Evolutionary conservation across 2,329 filamentous ascomycete genomes (phyloP).

Genomic region (Venturia nashicola): DNA sequence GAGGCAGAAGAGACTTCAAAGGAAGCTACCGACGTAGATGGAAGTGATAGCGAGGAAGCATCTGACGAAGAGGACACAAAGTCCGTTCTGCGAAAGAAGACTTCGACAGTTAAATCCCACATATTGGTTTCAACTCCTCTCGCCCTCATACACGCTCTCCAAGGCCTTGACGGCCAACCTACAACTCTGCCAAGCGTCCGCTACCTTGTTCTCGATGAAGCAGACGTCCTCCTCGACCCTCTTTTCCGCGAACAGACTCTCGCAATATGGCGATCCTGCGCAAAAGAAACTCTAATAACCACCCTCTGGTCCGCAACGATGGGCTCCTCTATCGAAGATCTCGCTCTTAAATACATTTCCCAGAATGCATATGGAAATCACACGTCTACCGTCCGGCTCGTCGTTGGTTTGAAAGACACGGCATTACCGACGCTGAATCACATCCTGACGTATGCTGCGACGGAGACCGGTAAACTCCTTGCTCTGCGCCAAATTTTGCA

Average conservation of each 20-base stretch:
- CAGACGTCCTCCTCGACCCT: constrained; percentile 83
- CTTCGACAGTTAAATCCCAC: constrained; percentile 55
- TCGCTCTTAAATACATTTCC: constrained; percentile 40
- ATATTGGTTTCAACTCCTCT: constrained; percentile 73
- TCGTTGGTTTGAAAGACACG: constrained; percentile 94
- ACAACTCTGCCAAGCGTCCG: constrained; percentile 53
- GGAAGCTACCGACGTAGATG: constrained; percentile 25
- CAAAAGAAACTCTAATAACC: constrained; percentile 53
- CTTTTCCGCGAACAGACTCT: constrained; percentile 84
- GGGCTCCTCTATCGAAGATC: constrained; percentile 78
- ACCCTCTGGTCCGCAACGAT: constrained; percentile 96
- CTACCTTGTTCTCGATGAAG: constrained; percentile 79
- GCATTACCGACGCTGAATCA: constrained; percentile 88
- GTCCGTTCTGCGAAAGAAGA: constrained; percentile 16
- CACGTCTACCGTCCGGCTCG: constrained; percentile 54
- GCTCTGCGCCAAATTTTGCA: constrained; percentile 82
- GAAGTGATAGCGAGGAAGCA: constrained; percentile 23
- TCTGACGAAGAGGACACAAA: constrained; percentile 23
- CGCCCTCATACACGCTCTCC: constrained; percentile 62
- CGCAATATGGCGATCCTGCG: constrained; percentile 70
- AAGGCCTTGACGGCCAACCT: constrained; percentile 32
- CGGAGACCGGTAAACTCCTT: constrained; percentile 85
- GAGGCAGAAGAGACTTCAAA: constrained; percentile 30
- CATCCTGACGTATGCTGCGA: constrained; percentile 79
- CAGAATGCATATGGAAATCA: constrained; percentile 14